phyloP scores from a whole-genome alignment of 2,329 filamentous ascomycete genomes.

The Xylaria sp. region DNA sequence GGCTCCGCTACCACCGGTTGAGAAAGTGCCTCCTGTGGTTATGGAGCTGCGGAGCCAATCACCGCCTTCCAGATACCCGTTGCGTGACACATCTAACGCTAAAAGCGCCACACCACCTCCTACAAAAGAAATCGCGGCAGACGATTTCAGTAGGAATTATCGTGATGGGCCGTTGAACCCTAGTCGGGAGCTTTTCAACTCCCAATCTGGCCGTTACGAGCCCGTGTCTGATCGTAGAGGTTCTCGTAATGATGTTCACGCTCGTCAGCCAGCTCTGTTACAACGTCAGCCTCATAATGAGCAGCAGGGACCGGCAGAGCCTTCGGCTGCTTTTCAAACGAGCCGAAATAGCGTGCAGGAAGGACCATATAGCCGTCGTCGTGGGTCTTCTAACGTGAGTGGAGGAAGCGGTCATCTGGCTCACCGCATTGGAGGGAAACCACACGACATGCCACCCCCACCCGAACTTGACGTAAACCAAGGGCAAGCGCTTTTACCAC shows the following conservation, averaged over 20 bases:
- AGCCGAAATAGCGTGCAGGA: conserved; percentile 74
- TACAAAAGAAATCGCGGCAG: conserved; percentile 88
- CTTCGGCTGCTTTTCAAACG: conserved; percentile 87
- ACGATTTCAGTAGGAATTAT: conserved; percentile 91
- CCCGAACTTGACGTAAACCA: conserved; percentile 52
- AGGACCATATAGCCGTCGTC: conserved; percentile 76
- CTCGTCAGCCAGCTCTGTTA: conserved; percentile 80
- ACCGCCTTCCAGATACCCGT: conserved; percentile 58
- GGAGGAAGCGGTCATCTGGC: conserved; percentile 80
- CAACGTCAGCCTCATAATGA: conserved; percentile 77
- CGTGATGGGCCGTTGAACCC: conserved; percentile 73
- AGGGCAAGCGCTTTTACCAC: conserved; percentile 50
- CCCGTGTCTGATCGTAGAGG: conserved; percentile 83
- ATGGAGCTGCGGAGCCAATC: conserved; percentile 63
- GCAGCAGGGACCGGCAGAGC: conserved; percentile 76
- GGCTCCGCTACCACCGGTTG: conserved; percentile 86
- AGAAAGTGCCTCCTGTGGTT: conserved; percentile 77
- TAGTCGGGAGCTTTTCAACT: conserved; percentile 88
- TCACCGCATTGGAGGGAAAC: conserved; percentile 63
- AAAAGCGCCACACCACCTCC: conserved; percentile 63
- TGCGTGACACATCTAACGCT: conserved; percentile 66
- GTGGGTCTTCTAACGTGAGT: conserved; percentile 91
- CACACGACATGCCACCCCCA: conserved; percentile 57
- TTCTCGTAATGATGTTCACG: conserved; percentile 73
- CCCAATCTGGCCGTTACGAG: conserved; percentile 93